Conservation (phyloP, 306 rosid species). For the Geum urbanum region DNA sequence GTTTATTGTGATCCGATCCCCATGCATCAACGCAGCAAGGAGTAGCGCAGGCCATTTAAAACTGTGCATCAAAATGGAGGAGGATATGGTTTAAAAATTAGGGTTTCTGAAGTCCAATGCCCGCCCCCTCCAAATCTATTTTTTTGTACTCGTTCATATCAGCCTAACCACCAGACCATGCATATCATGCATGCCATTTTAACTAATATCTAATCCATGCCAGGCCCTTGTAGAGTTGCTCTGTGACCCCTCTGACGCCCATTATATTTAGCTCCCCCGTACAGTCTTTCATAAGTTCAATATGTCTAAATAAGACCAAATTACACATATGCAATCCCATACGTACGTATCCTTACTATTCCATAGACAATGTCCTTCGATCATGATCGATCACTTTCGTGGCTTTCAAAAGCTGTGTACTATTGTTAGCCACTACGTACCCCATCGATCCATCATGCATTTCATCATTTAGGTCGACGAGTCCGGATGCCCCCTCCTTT, state of each 20-base stretch:
- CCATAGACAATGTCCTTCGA: constrained; percentile 1
- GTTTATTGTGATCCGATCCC: neutral
- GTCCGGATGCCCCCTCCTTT: neutral
- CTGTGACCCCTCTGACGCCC: too few species aligned
- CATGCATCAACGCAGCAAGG: constrained; percentile 7
- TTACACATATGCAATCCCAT: neutral
- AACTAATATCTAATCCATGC: neutral
- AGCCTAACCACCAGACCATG: constrained; percentile 5
- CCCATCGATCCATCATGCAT: neutral
- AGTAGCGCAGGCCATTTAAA: constrained; percentile 2
- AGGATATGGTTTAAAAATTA: too few species aligned
- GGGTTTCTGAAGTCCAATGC: neutral
- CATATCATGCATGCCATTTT: constrained; percentile 5
- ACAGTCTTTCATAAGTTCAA: neutral
- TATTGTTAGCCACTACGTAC: neutral
- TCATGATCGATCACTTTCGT: neutral
- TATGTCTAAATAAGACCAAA: neutral
- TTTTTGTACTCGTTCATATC: neutral
- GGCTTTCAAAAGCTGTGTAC: constrained; percentile 3
- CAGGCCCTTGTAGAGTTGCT: neutral
- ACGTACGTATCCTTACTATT: neutral
- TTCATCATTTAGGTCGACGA: neutral
- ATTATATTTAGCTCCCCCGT: too few species aligned
- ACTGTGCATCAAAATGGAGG: neutral
- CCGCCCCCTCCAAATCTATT: neutral